These are phyloP conservation scores for Lentinus polychrous DNA, from an alignment of 1,284 basidiomycete species.

Conservation along the genomic window DNA sequence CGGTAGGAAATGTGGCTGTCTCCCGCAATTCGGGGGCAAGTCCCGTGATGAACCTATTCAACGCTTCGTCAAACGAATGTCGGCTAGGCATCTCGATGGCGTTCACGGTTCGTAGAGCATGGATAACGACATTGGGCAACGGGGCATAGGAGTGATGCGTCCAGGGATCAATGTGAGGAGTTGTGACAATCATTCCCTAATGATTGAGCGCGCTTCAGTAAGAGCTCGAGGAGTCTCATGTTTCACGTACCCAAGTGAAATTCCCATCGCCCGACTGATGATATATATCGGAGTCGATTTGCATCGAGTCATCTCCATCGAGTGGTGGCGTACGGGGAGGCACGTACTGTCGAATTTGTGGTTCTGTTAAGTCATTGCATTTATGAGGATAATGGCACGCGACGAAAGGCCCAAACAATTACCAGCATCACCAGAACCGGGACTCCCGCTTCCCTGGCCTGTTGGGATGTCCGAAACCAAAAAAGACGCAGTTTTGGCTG, in stretches of 20 bases:
- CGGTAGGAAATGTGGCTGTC: slow-evolving; percentile 48
- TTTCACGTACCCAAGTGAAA: slow-evolving; percentile 22
- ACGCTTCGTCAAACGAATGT: slow-evolving; percentile 41
- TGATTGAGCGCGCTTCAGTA: slow-evolving; percentile 19
- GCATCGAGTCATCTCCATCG: slow-evolving; percentile 19
- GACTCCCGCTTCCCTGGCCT: slow-evolving; percentile 7
- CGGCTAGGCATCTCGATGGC: slow-evolving; percentile 55
- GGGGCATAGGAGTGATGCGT: slow-evolving; percentile 48
- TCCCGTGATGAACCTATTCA: slow-evolving; percentile 43
- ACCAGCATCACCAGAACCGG: slow-evolving; percentile 9
- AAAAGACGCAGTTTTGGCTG: slow-evolving; percentile 44
- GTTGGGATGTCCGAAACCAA: slow-evolving; percentile 35
- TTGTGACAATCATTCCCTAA: slow-evolving; percentile 29
- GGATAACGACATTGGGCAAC: slow-evolving; percentile 45
- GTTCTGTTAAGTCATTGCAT: slow-evolving; percentile 21
- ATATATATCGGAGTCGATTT: slow-evolving; percentile 19
- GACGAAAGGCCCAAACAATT: slow-evolving; percentile 15
- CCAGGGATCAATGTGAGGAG: slow-evolving; percentile 47
- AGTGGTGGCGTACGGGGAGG: slow-evolving; percentile 20
- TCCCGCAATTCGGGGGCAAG: slow-evolving; percentile 51
- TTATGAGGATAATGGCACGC: slow-evolving; percentile 18
- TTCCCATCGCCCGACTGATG: slow-evolving; percentile 22
- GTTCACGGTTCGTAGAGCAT: slow-evolving; percentile 40
- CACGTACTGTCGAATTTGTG: slow-evolving; percentile 24
- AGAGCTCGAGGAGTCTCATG: neutral